Evolutionary conservation across 129 eudicot species (phyloP).

Genomic region (Gnaphalium uliginosum): DNA sequence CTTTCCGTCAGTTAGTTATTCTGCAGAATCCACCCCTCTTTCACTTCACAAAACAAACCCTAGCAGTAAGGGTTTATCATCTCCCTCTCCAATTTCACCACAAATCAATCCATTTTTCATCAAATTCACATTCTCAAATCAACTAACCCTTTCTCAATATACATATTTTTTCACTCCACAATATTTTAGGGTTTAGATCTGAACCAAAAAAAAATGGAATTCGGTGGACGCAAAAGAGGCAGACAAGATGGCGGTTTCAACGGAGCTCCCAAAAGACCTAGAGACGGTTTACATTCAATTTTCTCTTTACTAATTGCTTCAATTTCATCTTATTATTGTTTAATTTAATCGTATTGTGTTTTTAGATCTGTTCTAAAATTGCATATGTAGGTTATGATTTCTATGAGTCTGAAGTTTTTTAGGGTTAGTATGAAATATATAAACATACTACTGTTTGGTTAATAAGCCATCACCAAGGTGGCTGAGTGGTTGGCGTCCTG

Average conservation of each 20-base stretch:
- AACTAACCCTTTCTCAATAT: not conserved
- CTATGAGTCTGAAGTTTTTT: constrained; percentile 1
- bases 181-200: not conserved
- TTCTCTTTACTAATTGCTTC: not conserved
- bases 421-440: not conserved
- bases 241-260: constrained; percentile 50
- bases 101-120: not conserved
- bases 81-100: not conserved
- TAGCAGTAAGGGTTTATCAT: not conserved
- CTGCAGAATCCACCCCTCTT: not conserved
- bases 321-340: not conserved
- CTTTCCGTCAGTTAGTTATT: not conserved
- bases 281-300: constrained; percentile 48
- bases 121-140: not conserved
- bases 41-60: not conserved
- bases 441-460: not conserved
- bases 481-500: too few relatives aligned
- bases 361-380: constrained; percentile 16
- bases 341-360: not conserved
- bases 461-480: too few relatives aligned
- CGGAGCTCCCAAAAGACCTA: constrained; percentile 54
- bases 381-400: not conserved
- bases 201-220: constrained; percentile 40
- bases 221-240: constrained; percentile 59
- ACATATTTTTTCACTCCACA: not conserved